A percentile compares a stretch with the other conserved stretches of the same genome.
Conservation (phyloP, 1,284 basidiomycete genomes). For the Entoloma clypeatum region DNA sequence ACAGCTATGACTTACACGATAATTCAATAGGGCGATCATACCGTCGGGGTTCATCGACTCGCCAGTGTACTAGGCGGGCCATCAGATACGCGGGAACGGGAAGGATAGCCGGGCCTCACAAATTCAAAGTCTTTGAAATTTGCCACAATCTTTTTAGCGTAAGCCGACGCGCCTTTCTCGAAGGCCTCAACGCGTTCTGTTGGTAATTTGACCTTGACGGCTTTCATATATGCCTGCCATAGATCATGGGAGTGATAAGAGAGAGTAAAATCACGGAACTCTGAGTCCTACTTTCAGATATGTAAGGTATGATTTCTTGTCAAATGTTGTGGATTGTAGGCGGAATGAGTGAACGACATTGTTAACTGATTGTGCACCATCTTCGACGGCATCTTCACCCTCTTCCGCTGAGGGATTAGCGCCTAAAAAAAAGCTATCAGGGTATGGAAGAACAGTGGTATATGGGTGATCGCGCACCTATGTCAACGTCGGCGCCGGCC, state of each 20-base stretch:
- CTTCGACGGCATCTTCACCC: constrained; percentile 77
- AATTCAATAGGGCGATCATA: constrained; percentile 88
- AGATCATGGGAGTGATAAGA: constrained; percentile 4
- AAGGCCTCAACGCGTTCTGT: constrained; percentile 75
- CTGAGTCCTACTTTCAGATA: constrained; percentile 75
- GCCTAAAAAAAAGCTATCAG: constrained; percentile 47
- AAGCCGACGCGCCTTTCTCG: constrained; percentile 77
- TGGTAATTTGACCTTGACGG: constrained; percentile 47
- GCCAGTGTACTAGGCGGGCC: constrained; percentile 66
- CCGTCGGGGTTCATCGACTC: constrained; percentile 86
- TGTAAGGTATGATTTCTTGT: constrained; percentile 87
- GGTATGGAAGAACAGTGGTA: constrained; percentile 8
- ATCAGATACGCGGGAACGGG: constrained; percentile 13
- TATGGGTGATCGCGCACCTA: constrained; percentile 54
- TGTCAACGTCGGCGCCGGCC: constrained; percentile 82
- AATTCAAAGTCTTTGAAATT: constrained; percentile 94
- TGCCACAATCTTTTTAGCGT: constrained; percentile 85
- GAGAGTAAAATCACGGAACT: constrained; percentile 1
- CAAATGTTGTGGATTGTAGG: constrained; percentile 80
- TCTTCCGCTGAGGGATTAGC: constrained; percentile 94
- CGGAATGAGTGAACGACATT: constrained; percentile 94
- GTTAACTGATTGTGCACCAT: constrained; percentile 78
- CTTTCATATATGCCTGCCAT: constrained; percentile 46
- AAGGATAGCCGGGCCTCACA: constrained; percentile 38
- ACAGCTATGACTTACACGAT: constrained; percentile 51